These are phyloP conservation scores for Sugiyamaella smithiae DNA, from an alignment of 805 yeast species.

Conservation along the genomic window DNA sequence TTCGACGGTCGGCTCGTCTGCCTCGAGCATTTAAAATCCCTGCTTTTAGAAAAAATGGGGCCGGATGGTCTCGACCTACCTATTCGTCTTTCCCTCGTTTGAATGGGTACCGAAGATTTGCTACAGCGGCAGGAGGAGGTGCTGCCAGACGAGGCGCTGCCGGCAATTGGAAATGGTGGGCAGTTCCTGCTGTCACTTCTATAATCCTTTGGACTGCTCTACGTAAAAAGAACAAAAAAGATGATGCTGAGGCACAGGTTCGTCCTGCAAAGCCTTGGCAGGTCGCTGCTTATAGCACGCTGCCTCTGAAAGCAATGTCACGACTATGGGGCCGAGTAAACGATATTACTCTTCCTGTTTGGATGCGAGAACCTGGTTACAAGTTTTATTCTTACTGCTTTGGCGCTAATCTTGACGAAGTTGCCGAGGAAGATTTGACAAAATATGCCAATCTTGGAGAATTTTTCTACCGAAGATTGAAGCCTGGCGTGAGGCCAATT, in stretches of 20 bases:
- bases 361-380: conserved; percentile 83
- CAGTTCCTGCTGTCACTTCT: conserved; percentile 27
- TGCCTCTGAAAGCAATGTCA: conserved; percentile 88
- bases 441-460: conserved; percentile 81
- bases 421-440: conserved; percentile 74
- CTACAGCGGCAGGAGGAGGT: conserved; percentile 12
- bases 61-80: conserved; percentile 7
- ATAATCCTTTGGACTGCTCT: conserved; percentile 23
- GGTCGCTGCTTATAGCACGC: conserved; percentile 79
- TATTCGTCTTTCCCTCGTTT: conserved; percentile 7
- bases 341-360: conserved; percentile 75
- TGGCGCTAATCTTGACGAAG: conserved; percentile 87
- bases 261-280: conserved; percentile 79
- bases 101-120: conserved; percentile 14
- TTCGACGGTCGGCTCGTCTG: conserved; percentile 9
- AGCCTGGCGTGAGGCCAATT: conserved; percentile 76
- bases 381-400: conserved; percentile 72
- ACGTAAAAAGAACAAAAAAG: conserved; percentile 14
- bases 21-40: conserved; percentile 1
- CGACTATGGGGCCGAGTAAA: conserved; percentile 94
- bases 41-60: not conserved
- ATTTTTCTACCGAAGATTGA: conserved; percentile 81
- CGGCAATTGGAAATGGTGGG: conserved; percentile 25
- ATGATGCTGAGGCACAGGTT: conserved; percentile 12
- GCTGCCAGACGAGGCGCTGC: not conserved